Evolutionary conservation across 441 rosid species (phyloP).

Genomic region (Flueggea neowawraea): DNA sequence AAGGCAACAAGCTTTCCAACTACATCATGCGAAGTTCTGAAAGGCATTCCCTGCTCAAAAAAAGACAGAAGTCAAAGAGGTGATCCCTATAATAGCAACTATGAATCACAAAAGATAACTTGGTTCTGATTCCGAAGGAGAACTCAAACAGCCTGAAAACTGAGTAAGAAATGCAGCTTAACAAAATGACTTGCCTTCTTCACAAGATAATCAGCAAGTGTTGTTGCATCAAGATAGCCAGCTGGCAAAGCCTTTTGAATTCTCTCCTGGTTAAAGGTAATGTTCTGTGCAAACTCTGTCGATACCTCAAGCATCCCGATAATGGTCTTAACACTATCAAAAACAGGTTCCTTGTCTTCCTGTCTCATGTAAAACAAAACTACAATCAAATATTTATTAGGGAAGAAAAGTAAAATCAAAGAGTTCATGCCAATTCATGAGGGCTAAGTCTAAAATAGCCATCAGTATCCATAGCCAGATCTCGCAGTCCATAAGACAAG

Average conservation of each 20-base stretch:
- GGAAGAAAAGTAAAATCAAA: neutral
- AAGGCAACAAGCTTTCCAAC: slow-evolving; percentile 84
- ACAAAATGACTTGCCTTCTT: slow-evolving; percentile 52
- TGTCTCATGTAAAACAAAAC: slow-evolving; percentile 22
- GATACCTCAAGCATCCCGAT: slow-evolving; percentile 93
- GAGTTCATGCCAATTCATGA: neutral
- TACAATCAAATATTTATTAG: neutral
- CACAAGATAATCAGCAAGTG: slow-evolving; percentile 95
- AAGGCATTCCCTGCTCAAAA: slow-evolving; percentile 69
- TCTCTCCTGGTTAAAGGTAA: slow-evolving; percentile 60
- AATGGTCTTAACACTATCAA: slow-evolving; percentile 81
- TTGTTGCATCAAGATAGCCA: slow-evolving; percentile 94
- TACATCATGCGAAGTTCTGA: slow-evolving; percentile 89
- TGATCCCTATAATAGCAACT: too few relatives aligned
- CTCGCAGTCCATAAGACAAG: too few relatives aligned
- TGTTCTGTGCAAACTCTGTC: slow-evolving; percentile 88
- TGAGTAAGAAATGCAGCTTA: too few relatives aligned
- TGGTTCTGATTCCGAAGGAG: too few relatives aligned
- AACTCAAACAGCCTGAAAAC: too few relatives aligned
- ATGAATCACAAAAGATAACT: too few relatives aligned
- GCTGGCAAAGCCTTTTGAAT: slow-evolving; percentile 77
- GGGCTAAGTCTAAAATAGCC: too few relatives aligned
- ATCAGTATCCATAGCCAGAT: too few relatives aligned
- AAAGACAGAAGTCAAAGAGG: neutral
- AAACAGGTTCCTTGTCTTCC: slow-evolving; percentile 96